These are phyloP conservation scores for Magnolia changhungtana DNA, from an alignment of 164 flowering plant genomes.

Conservation along the genomic window DNA sequence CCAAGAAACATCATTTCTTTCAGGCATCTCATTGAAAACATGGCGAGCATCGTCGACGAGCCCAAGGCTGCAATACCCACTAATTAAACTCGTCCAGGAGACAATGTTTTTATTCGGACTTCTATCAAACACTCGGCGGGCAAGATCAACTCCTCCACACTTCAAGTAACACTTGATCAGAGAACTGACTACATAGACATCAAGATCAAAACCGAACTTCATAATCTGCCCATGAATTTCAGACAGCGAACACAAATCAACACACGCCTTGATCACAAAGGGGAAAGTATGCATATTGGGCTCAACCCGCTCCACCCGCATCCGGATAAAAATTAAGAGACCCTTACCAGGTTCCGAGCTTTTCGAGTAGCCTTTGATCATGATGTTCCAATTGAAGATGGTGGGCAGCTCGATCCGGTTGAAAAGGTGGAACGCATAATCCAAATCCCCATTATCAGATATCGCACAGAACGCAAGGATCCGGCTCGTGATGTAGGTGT, in stretches of 20 bases:
- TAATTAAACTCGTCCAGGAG: constrained; percentile 14
- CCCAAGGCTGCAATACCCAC: constrained; percentile 14
- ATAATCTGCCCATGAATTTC: constrained; percentile 13
- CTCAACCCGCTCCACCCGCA: constrained; percentile 4
- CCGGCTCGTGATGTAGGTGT: constrained; percentile 10
- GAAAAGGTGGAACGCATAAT: constrained; percentile 8
- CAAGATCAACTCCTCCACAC: constrained; percentile 1
- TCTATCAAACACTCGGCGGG: constrained; percentile 12
- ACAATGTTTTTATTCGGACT: constrained; percentile 6
- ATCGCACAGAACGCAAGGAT: constrained; percentile 12
- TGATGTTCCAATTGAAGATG: constrained; percentile 19
- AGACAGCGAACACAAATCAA: not conserved
- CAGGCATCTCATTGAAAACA: constrained; percentile 18
- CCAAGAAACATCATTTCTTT: constrained; percentile 16
- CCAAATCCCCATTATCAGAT: constrained; percentile 1
- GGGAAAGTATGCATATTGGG: constrained; percentile 18
- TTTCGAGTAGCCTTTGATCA: constrained; percentile 12
- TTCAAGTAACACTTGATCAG: constrained; percentile 8
- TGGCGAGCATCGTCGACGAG: constrained; percentile 11
- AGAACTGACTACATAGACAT: constrained; percentile 18
- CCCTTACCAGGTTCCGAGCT: constrained; percentile 14
- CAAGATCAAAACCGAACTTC: constrained; percentile 13
- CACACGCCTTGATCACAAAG: constrained; percentile 6
- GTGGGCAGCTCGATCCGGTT: constrained; percentile 11
- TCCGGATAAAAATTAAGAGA: constrained; percentile 4